Evolutionary conservation across 2,329 filamentous ascomycete genomes (phyloP).

Genomic region (Aquanectria penicillioides): DNA sequence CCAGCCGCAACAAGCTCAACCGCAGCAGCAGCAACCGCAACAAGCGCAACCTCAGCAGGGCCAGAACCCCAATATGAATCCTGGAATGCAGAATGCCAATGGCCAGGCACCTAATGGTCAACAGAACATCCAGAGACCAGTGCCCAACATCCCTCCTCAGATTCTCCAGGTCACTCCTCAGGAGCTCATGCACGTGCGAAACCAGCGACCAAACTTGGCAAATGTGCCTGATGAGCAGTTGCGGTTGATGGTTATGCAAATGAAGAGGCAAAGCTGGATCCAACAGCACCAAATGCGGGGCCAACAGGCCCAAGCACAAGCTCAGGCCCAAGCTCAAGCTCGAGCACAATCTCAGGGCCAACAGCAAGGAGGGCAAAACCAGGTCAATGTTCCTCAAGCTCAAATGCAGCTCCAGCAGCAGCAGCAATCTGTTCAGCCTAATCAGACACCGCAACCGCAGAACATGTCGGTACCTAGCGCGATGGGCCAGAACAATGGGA

Average conservation of each 20-base stretch:
- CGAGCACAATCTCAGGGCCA: constrained; percentile 49
- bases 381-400: constrained; percentile 57
- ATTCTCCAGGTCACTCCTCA: constrained; percentile 46
- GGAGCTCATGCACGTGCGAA: constrained; percentile 47
- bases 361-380: constrained; percentile 47
- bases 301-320: constrained; percentile 49
- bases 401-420: constrained; percentile 66
- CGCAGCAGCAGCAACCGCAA: constrained; percentile 30
- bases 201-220: constrained; percentile 36
- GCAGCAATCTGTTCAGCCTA: constrained; percentile 49
- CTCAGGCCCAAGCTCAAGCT: constrained; percentile 46
- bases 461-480: constrained; percentile 51
- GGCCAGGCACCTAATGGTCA: constrained; percentile 43
- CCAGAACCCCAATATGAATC: constrained; percentile 44
- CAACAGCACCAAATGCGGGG: constrained; percentile 43
- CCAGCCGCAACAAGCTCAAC: constrained; percentile 35
- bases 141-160: constrained; percentile 43
- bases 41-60: constrained; percentile 38
- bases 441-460: constrained; percentile 50
- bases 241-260: constrained; percentile 43
- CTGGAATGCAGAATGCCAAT: constrained; percentile 33
- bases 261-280: constrained; percentile 47
- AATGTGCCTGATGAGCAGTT: constrained; percentile 48
- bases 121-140: constrained; percentile 38
- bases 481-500: constrained; percentile 54